Percentiles rank a stretch among this genome's conserved stretches.
Conservation (phyloP, 2,329 filamentous ascomycete genomes). For the Xylaria sp. region DNA sequence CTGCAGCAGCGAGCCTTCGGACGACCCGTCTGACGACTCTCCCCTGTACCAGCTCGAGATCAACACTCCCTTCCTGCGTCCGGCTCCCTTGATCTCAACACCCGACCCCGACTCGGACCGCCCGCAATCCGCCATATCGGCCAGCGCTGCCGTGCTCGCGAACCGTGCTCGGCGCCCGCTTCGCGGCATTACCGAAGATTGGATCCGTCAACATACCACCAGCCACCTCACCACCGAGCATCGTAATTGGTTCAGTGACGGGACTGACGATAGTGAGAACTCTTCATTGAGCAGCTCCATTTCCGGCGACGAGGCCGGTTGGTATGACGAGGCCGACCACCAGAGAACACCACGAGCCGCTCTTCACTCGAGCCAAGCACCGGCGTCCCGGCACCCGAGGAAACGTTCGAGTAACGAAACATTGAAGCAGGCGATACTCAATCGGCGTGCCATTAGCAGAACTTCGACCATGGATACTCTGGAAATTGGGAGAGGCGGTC, state of each 20-base stretch:
- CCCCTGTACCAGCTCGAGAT: conserved; percentile 65
- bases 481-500: conserved; percentile 24
- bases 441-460: conserved; percentile 26
- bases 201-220: conserved; percentile 85
- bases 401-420: conserved; percentile 61
- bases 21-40: conserved; percentile 62
- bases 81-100: conserved; percentile 50
- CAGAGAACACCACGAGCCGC: conserved; percentile 52
- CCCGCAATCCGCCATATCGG: conserved; percentile 40
- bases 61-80: conserved; percentile 64
- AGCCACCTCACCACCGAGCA: conserved; percentile 69
- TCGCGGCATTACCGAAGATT: conserved; percentile 75
- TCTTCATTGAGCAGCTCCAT: conserved; percentile 73
- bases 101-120: conserved; percentile 42
- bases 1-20: conserved; percentile 61
- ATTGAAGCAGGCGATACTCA: conserved; percentile 45
- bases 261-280: conserved; percentile 71
- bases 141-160: conserved; percentile 63
- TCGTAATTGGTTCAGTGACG: conserved; percentile 83
- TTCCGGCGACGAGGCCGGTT: conserved; percentile 50
- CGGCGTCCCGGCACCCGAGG: conserved; percentile 43
- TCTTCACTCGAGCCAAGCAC: conserved; percentile 35
- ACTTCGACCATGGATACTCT: conserved; percentile 33
- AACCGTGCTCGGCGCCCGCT: conserved; percentile 63
- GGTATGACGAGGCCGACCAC: conserved; percentile 54